phyloP scores from a whole-genome alignment of 2,329 filamentous ascomycete species.

The Pseudogymnoascus sp. region DNA sequence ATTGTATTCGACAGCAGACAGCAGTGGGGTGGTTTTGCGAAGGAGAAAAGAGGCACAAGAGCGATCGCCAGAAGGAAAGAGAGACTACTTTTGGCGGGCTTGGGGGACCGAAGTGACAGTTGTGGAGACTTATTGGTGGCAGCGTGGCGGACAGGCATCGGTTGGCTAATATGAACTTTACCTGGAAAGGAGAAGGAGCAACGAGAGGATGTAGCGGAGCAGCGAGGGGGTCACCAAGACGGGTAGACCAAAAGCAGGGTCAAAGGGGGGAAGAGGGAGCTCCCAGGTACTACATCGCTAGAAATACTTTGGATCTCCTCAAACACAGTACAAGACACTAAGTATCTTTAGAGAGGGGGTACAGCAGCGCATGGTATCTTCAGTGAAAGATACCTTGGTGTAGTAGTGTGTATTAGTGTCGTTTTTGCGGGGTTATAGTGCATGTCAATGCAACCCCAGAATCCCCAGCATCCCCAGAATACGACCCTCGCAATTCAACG shows the following conservation, averaged over 20 bases:
- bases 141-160: background rate
- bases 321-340: background rate
- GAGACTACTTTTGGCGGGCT: background rate
- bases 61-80: background rate
- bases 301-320: background rate
- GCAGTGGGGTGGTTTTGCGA: background rate
- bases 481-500: background rate
- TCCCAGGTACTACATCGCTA: background rate
- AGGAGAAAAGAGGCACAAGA: slow-evolving; percentile 1
- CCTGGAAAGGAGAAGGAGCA: background rate
- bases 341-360: background rate
- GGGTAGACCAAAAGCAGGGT: background rate
- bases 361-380: background rate
- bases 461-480: background rate
- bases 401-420: background rate
- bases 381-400: background rate
- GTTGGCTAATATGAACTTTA: background rate
- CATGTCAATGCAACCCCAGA: background rate
- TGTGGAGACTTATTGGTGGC: slow-evolving; percentile 2
- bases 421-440: slow-evolving; percentile 2
- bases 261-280: background rate
- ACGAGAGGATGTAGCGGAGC: background rate
- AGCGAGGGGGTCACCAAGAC: background rate
- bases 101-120: background rate
- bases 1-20: background rate